phyloP scores from a whole-genome alignment of 2,329 filamentous ascomycete genomes.

The Metarhizium robertsii region DNA sequence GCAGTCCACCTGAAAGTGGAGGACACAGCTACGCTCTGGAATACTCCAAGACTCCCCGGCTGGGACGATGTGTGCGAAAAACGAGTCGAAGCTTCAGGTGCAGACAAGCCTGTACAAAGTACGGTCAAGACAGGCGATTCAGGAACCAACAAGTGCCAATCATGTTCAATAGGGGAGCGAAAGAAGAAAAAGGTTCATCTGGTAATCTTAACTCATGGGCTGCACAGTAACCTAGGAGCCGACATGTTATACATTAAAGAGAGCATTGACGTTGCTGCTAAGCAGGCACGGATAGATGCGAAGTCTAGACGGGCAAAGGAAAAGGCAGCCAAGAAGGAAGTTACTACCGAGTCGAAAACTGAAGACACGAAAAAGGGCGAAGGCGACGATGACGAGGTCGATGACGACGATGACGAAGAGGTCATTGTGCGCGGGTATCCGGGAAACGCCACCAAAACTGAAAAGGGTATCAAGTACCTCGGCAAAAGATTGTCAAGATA shows the following conservation, averaged over 20 bases:
- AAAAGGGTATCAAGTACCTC: conserved; percentile 92
- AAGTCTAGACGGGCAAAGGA: conserved; percentile 48
- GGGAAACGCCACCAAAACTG: conserved; percentile 83
- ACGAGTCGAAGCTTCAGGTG: conserved; percentile 13
- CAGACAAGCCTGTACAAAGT: conserved; percentile 24
- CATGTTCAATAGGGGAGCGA: background rate
- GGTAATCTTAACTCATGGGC: conserved; percentile 84
- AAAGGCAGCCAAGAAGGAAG: conserved; percentile 23
- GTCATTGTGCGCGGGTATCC: conserved; percentile 85
- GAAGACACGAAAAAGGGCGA: conserved; percentile 13
- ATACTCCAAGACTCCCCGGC: conserved; percentile 72
- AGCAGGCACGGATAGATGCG: conserved; percentile 62
- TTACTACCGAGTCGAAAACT: conserved; percentile 4
- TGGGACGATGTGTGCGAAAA: conserved; percentile 38
- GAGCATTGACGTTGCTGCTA: conserved; percentile 80
- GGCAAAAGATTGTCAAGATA: conserved; percentile 91
- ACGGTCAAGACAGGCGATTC: conserved; percentile 22
- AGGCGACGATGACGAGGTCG: conserved; percentile 62
- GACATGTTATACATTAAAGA: conserved; percentile 98
- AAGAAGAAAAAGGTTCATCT: conserved; percentile 74
- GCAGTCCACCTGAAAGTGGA: conserved; percentile 72
- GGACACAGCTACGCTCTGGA: conserved; percentile 86
- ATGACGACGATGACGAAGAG: conserved; percentile 63
- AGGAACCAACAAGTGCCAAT: conserved; percentile 16
- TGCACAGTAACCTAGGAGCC: conserved; percentile 90